phyloP scores from a whole-genome alignment of 768 basidiomycete species.

The Pisolithus sp. region DNA sequence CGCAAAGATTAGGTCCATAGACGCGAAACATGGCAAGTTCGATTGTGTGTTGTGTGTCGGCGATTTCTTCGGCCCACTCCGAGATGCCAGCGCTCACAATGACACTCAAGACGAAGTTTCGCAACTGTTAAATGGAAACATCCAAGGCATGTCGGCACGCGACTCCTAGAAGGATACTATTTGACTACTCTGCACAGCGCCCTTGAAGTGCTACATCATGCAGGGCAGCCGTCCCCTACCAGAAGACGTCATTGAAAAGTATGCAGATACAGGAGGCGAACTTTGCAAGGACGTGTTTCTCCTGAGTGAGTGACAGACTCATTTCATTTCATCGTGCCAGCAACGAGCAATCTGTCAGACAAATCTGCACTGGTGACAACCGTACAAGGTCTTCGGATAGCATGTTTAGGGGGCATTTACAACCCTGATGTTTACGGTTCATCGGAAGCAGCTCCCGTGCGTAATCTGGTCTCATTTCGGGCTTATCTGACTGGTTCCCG shows the following conservation, averaged over 20 bases:
- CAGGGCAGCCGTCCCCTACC: constrained; percentile 78
- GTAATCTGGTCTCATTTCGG: constrained; percentile 18
- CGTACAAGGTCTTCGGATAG: constrained; percentile 74
- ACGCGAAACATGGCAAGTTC: constrained; percentile 92
- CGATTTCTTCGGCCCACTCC: constrained; percentile 75
- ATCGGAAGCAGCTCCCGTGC: constrained; percentile 59
- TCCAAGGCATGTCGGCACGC: constrained; percentile 48
- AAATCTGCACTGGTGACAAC: constrained; percentile 81
- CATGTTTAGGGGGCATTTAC: constrained; percentile 76
- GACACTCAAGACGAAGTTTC: constrained; percentile 44
- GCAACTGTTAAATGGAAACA: constrained; percentile 57
- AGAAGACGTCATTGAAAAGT: constrained; percentile 62
- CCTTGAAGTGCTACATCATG: constrained; percentile 90
- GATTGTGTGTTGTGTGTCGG: constrained; percentile 75
- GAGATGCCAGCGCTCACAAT: constrained; percentile 24
- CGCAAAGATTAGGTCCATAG: constrained; percentile 73
- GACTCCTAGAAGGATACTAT: constrained; percentile 5
- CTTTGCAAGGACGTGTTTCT: constrained; percentile 79
- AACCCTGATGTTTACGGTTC: constrained; percentile 53
- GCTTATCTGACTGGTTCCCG: not conserved
- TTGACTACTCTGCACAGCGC: constrained; percentile 43
- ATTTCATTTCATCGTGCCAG: constrained; percentile 1
- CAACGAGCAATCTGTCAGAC: constrained; percentile 35
- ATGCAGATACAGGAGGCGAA: constrained; percentile 71
- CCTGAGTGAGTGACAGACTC: constrained; percentile 52